These are phyloP conservation scores for Arthroderma sp. DNA, from an alignment of 2,329 filamentous ascomycete species.

Conservation along the genomic window DNA sequence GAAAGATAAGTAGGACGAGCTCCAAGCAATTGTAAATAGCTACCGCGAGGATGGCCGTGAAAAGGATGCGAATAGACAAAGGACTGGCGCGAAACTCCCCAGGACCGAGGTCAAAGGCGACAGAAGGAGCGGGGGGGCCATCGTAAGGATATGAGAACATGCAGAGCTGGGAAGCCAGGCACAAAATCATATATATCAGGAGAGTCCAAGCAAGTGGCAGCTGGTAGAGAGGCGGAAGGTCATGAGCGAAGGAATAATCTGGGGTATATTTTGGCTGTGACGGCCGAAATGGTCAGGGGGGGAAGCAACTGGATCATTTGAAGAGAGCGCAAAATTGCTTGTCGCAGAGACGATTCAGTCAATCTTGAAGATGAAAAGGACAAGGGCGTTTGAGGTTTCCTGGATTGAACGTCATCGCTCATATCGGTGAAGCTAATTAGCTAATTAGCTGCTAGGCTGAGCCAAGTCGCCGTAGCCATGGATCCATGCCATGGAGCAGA, in stretches of 20 bases:
- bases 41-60: neutral
- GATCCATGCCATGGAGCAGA: too few species aligned
- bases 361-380: neutral
- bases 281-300: neutral
- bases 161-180: neutral
- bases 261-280: neutral
- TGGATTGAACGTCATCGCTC: neutral
- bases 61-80: neutral
- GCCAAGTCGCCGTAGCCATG: too few species aligned
- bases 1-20: constrained; percentile 34
- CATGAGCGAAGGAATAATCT: neutral
- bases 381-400: neutral
- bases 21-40: constrained; percentile 21
- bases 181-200: neutral
- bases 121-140: neutral
- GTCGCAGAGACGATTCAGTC: neutral
- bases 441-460: neutral
- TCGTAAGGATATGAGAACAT: neutral
- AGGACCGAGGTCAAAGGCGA: neutral
- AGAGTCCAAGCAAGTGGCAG: too few species aligned
- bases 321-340: neutral
- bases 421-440: neutral
- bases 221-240: neutral
- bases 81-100: neutral
- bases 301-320: neutral